Conservation (phyloP, 352 stramenopile species). For the Phytophthora sansomeana region DNA sequence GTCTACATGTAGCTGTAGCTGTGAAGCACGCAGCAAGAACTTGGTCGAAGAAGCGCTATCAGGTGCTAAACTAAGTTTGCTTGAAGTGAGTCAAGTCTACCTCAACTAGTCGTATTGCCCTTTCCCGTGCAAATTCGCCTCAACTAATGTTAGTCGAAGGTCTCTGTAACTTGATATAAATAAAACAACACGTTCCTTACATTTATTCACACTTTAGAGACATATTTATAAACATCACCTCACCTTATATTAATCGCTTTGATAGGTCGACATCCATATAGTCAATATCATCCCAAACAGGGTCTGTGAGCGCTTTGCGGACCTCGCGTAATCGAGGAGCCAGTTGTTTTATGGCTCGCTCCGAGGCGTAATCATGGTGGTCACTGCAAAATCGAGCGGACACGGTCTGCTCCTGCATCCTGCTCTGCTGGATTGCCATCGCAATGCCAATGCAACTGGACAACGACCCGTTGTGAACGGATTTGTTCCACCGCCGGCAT, state of each 20-base stretch:
- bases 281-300: neutral
- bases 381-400: neutral
- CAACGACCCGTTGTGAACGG: neutral
- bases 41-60: too few species aligned
- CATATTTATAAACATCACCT: too few species aligned
- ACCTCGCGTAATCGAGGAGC: constrained; percentile 1
- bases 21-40: too few species aligned
- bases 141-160: too few species aligned
- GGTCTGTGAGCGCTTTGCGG: neutral
- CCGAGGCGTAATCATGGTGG: neutral
- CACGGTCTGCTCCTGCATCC: neutral
- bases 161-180: neutral
- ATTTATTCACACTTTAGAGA: too few species aligned
- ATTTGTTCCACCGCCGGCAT: neutral
- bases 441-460: constrained; percentile 3
- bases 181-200: neutral
- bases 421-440: constrained; percentile 5
- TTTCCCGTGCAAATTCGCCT: too few species aligned
- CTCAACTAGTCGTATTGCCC: too few species aligned
- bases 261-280: neutral
- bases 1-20: too few species aligned
- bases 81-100: too few species aligned
- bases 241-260: too few species aligned
- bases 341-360: neutral
- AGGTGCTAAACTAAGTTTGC: too few species aligned